phyloP scores from a whole-genome alignment of 352 stramenopile genomes.

The Pythium vanterpoolii region DNA sequence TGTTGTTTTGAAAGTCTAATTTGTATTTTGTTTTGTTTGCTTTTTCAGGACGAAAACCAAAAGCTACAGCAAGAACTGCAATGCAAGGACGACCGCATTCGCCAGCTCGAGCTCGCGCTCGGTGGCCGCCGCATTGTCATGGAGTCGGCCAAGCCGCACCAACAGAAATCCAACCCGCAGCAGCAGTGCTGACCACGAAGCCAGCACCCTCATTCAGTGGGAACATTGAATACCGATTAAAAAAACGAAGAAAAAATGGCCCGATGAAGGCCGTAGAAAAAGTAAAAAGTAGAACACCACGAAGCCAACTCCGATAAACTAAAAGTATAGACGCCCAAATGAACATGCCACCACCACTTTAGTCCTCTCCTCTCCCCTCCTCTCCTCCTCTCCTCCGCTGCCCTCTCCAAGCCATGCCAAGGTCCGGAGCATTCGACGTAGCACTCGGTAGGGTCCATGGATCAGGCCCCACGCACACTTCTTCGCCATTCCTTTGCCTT shows the following conservation, averaged over 20 bases:
- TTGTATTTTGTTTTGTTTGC: not conserved
- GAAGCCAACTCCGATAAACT: conserved; percentile 3
- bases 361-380: not conserved
- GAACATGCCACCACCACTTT: not conserved
- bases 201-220: too few species aligned
- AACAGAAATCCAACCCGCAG: not conserved
- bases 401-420: too few species aligned
- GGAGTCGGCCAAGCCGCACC: not conserved
- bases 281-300: not conserved
- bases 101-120: conserved; percentile 52
- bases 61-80: conserved; percentile 32
- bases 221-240: too few species aligned
- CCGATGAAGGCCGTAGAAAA: not conserved
- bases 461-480: too few species aligned
- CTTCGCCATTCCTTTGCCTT: too few species aligned
- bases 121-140: conserved; percentile 36
- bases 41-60: conserved; percentile 33
- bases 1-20: not conserved
- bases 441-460: too few species aligned
- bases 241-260: not conserved
- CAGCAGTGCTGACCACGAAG: conserved; percentile 1
- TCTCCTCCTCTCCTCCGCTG: not conserved
- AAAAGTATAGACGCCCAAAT: conserved; percentile 12
- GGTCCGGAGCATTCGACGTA: too few species aligned
- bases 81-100: conserved; percentile 40